These are phyloP conservation scores for Gastroboletus turbinatus DNA, from an alignment of 1,284 basidiomycete species.

Conservation along the genomic window DNA sequence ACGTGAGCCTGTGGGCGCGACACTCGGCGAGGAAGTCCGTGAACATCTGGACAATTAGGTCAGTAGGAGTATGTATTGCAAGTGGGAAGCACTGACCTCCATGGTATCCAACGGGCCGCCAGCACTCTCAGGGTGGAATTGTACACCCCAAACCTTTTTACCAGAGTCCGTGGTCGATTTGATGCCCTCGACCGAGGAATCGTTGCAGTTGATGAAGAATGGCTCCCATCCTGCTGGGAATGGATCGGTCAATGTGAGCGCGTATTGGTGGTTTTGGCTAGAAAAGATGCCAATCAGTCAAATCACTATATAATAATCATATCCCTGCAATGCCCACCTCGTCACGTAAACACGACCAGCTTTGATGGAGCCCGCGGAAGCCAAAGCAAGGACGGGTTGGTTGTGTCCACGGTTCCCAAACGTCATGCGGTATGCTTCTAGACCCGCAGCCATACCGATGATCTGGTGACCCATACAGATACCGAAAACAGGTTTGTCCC, in stretches of 20 bases:
- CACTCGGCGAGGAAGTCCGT: slow-evolving; percentile 87
- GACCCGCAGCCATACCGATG: slow-evolving; percentile 94
- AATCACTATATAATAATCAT: background rate
- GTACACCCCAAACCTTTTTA: slow-evolving; percentile 91
- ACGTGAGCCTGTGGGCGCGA: slow-evolving; percentile 50
- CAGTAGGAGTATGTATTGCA: background rate
- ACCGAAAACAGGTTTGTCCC: slow-evolving; percentile 94
- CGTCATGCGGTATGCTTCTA: slow-evolving; percentile 96
- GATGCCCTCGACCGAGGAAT: slow-evolving; percentile 96
- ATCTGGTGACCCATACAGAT: slow-evolving; percentile 99
- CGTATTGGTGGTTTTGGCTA: slow-evolving; percentile 94
- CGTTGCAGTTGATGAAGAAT: slow-evolving; percentile 98
- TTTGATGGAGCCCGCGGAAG: slow-evolving; percentile 87
- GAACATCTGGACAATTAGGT: slow-evolving; percentile 68
- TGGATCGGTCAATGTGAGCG: slow-evolving; percentile 86
- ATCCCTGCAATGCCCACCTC: slow-evolving; percentile 47
- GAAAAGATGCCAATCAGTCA: slow-evolving; percentile 4
- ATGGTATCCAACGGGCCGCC: slow-evolving; percentile 93
- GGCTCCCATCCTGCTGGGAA: slow-evolving; percentile 96
- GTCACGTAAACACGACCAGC: slow-evolving; percentile 98
- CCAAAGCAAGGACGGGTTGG: slow-evolving; percentile 94
- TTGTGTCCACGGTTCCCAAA: slow-evolving; percentile 99
- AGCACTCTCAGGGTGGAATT: slow-evolving; percentile 95
- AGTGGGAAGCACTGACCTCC: slow-evolving; percentile 53
- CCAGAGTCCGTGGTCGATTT: slow-evolving; percentile 87